Evolutionary conservation across 2,329 filamentous ascomycete genomes (phyloP), one percentile per base, ranked within the genome.

Genomic region (Colletotrichum sp.): DNA sequence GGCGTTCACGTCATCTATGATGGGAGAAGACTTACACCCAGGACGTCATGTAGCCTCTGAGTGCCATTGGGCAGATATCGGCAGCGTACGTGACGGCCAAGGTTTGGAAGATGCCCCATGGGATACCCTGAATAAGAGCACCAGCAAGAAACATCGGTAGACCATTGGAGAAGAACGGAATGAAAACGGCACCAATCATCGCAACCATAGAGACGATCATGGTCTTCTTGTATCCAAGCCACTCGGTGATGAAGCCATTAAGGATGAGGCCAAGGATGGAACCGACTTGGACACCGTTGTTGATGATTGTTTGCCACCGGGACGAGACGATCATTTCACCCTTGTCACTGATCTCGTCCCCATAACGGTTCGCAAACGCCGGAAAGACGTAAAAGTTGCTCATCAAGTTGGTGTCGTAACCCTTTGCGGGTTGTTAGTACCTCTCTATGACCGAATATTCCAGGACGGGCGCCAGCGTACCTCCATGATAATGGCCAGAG

Each of bases 281-380:
- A 6, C 88, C 88, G 11, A 86, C 83, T 18, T 82, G 79, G 0
- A 84, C 81, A 2, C 83, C 87, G 47, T 87, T 87, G 34, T 82
- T 81, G 2, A 90, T 80, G 0, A 83, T 87, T 8, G 87, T 83
- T 77, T 90, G 88, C 89, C 89, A 90, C 9, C 83, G 77, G 3
- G 87, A 84, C 5, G 84, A 84, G 75, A 91, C 83, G 76, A 89
- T 83, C 58, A 87, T 86, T 6, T 82, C 81, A 16, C 81, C 81
- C 27, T 85, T 76, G 0, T 77, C 70, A 54, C 81, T 75, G 18
- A 81, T 74, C 3, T 84, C 77, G 0, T 86, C 84, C 0, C 84
- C 81, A 31, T 90, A 83, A 38, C 66, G 80, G 75, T 73, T 77
- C 55, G 78, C 76, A 34, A 84, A 85, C 6, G 79, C 76, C 2